Percentiles rank a stretch among this genome's conserved stretches.
phyloP scores from a whole-genome alignment of 345 rosid species.

The Salix caprea region DNA sequence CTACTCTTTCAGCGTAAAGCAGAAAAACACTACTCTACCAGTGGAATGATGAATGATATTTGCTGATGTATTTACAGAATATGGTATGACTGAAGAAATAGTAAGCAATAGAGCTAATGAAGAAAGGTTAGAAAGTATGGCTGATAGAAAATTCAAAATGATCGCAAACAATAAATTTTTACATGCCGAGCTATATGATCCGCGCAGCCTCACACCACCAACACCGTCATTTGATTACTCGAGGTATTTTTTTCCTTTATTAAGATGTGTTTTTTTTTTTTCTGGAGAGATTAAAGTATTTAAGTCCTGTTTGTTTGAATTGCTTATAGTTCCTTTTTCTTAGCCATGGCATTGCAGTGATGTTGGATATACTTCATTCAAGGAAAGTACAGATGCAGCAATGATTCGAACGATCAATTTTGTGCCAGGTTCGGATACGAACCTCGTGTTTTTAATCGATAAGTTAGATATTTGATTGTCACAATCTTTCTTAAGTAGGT shows the following conservation, averaged over 20 bases:
- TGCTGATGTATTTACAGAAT: conserved; percentile 30
- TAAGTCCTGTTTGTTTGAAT: neutral
- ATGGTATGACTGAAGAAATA: conserved; percentile 28
- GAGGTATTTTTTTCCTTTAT: conserved; percentile 29
- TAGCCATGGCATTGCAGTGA: conserved; percentile 24
- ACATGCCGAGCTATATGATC: conserved; percentile 24
- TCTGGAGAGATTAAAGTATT: neutral
- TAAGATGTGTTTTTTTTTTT: neutral
- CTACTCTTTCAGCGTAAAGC: neutral
- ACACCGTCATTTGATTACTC: conserved; percentile 48
- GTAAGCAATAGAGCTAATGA: conserved; percentile 18
- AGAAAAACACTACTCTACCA: neutral
- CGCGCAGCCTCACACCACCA: conserved; percentile 31
- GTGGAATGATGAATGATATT: conserved; percentile 5
- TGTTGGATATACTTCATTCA: neutral
- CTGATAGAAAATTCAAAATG: conserved; percentile 21
- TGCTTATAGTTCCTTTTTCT: conserved; percentile 5
- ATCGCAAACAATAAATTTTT: conserved; percentile 24
- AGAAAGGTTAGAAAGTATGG: conserved; percentile 15
- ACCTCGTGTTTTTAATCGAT: neutral
- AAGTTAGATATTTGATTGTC: neutral
- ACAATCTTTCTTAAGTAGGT: neutral
- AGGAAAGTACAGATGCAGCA: neutral
- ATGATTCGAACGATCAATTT: neutral
- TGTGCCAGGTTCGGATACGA: conserved; percentile 1